Base-by-base conservation (phyloP, 345 rosid genomes). In the Rhodamnia argentea region DNA sequence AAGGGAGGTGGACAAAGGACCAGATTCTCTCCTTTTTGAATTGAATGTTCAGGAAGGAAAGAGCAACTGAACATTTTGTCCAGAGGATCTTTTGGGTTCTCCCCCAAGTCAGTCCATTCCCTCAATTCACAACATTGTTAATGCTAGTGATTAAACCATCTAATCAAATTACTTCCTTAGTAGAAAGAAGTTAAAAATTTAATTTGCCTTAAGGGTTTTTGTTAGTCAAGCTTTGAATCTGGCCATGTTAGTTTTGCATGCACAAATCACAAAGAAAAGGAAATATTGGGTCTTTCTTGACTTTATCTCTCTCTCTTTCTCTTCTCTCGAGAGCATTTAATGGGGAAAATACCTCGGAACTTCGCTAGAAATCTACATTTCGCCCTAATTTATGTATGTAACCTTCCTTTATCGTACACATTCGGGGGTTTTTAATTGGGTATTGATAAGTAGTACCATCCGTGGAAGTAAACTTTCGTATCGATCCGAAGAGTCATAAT, bases 131-230 rank as follows among this genome's bases (percentile, higher is more conserved):
- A 1, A 37, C 22, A 70, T 70, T 32, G 12, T 37, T 70, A 32
- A 70, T 18, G 2, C 47, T 3, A 1, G 4, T 10, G 13, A 70
- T 10, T 20, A 18, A 0, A 18, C 26, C 47, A 4, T 0, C 18
- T 4, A 70, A 18, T 70, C 78, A 37, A 32, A 70, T 10, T 2
- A 37, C 47, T 37, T 18, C 78, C 37, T 29, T 32, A 7, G 15
- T 37, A 64, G 32, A 16, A 32, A 64, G 23, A 20, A 7, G 32
- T 16, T 51, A 64, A 16, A 55, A 11, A 64, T 16, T 70, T 5
- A 32, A 32, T 37, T 37, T 70, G 16, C 47, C 47, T 32, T 32
- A 16, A 40, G 32, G 24, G 24, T 32, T 37, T 32, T 70, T 18
- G 78, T 10, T 1, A 9, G 26, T 70, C 81, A 37, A 37, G 78